A percentile compares a stretch with the other conserved stretches of the same genome.
Conservation (phyloP, 148 eudicot genomes). For the Salicornia ramosissima region DNA sequence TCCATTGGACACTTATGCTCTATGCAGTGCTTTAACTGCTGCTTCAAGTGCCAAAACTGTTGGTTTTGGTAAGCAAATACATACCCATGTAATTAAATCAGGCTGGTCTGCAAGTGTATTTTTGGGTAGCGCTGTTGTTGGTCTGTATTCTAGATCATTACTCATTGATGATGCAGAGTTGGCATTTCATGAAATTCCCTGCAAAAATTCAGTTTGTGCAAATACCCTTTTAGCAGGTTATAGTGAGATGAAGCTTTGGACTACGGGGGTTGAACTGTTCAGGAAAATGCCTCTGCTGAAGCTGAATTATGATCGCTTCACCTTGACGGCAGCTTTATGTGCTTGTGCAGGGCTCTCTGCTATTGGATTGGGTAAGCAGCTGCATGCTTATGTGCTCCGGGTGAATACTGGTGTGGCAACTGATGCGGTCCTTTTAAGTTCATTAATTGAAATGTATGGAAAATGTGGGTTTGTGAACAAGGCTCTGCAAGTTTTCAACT, state of each 20-base stretch:
- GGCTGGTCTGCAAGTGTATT: constrained; percentile 68
- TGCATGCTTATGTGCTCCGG: constrained; percentile 48
- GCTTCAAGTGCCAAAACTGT: constrained; percentile 30
- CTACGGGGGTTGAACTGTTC: constrained; percentile 41
- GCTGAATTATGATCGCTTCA: constrained; percentile 45
- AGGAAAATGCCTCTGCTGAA: constrained; percentile 43
- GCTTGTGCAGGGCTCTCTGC: constrained; percentile 54
- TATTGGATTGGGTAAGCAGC: constrained; percentile 46
- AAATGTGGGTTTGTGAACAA: constrained; percentile 52
- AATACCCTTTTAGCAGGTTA: constrained; percentile 62
- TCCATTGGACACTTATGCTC: constrained; percentile 48
- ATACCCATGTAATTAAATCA: constrained; percentile 43
- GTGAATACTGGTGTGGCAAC: constrained; percentile 25
- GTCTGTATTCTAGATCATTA: constrained; percentile 43
- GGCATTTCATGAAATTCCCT: constrained; percentile 61
- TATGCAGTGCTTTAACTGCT: constrained; percentile 54
- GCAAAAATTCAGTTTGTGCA: constrained; percentile 53
- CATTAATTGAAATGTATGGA: constrained; percentile 76
- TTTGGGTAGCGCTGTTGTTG: constrained; percentile 71
- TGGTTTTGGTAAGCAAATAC: constrained; percentile 43
- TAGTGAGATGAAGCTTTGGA: constrained; percentile 60
- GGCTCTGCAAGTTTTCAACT: constrained; percentile 42
- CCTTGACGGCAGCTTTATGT: constrained; percentile 52
- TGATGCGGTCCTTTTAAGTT: constrained; percentile 60
- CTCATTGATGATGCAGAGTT: constrained; percentile 41